Conservation (phyloP, 1,284 basidiomycete species). For the Cutaneotrichosporon dermatis region DNA sequence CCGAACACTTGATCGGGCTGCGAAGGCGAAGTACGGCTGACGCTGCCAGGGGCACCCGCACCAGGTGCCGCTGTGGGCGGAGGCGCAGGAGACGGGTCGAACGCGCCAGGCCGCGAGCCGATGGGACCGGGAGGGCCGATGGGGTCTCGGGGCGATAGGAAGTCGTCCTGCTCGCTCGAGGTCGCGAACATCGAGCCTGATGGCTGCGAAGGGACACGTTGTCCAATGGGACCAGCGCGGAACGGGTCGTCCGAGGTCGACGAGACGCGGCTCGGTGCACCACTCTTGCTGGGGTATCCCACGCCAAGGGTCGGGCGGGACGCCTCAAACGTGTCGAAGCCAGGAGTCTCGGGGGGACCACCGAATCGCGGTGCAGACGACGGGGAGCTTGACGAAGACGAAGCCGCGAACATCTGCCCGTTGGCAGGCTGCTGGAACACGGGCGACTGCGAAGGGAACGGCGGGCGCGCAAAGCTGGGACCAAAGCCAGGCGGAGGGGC, state of each 20-base stretch:
- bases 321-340: conserved; percentile 15
- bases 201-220: conserved; percentile 16
- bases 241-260: conserved; percentile 37
- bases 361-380: conserved; percentile 30
- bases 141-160: conserved; percentile 4
- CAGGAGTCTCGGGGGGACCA: not conserved
- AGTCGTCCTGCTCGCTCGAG: conserved; percentile 11
- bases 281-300: conserved; percentile 33
- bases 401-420: conserved; percentile 19
- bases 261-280: conserved; percentile 2
- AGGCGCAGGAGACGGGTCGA: not conserved
- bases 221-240: conserved; percentile 34
- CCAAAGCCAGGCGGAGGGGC: conserved; percentile 22
- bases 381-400: conserved; percentile 22
- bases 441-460: conserved; percentile 25
- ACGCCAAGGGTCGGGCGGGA: conserved; percentile 29
- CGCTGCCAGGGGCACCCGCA: conserved; percentile 4
- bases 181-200: conserved; percentile 8
- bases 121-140: conserved; percentile 17
- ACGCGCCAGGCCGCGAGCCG: conserved; percentile 9
- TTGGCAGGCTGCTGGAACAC: conserved; percentile 28
- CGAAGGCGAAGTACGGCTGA: conserved; percentile 20
- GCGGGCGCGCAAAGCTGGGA: conserved; percentile 5
- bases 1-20: conserved; percentile 36
- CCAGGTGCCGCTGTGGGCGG: conserved; percentile 1